A percentile compares a stretch with the other conserved stretches of the same genome.
Conservation (phyloP, 805 yeast genomes). For the Blastobotrys chiropterorum region DNA sequence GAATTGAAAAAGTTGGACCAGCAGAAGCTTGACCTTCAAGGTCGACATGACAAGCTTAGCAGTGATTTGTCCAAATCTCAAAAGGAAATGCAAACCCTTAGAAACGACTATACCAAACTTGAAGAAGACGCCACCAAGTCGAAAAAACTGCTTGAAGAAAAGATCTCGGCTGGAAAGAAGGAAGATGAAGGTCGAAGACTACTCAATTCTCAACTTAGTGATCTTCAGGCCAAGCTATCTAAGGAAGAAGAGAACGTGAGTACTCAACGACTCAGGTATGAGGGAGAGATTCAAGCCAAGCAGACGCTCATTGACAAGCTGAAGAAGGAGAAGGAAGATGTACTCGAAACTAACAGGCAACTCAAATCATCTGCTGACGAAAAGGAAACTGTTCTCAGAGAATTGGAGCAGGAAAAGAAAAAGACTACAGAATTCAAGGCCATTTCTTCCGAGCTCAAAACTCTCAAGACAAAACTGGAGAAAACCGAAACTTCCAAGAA, state of each 20-base stretch:
- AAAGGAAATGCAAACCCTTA: slow-evolving; percentile 22
- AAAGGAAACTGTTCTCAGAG: slow-evolving; percentile 11
- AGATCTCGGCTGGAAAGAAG: slow-evolving; percentile 17
- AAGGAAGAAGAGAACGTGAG: slow-evolving; percentile 11
- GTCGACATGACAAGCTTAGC: slow-evolving; percentile 10
- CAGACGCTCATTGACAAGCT: slow-evolving; percentile 14
- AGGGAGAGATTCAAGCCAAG: slow-evolving; percentile 20
- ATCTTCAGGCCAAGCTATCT: slow-evolving; percentile 13
- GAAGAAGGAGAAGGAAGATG: slow-evolving; percentile 10
- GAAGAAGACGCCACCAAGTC: slow-evolving; percentile 43
- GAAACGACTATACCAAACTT: slow-evolving; percentile 21
- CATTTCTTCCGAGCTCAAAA: slow-evolving; percentile 13
- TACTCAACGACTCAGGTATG: slow-evolving; percentile 10
- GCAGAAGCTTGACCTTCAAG: slow-evolving; percentile 12
- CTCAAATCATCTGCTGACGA: slow-evolving; percentile 12
- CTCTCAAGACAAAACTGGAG: slow-evolving; percentile 16
- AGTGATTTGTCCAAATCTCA: slow-evolving; percentile 24
- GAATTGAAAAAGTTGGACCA: slow-evolving; percentile 10
- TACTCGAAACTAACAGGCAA: slow-evolving; percentile 8
- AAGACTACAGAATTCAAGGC: slow-evolving; percentile 14
- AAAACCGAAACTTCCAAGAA: slow-evolving; percentile 15
- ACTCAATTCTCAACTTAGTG: slow-evolving; percentile 16
- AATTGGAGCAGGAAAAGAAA: slow-evolving; percentile 18
- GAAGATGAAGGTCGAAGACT: slow-evolving; percentile 16
- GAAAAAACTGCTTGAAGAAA: slow-evolving; percentile 37